phyloP scores from a whole-genome alignment of 306 rosid species.

The Rubus parviflorus region DNA sequence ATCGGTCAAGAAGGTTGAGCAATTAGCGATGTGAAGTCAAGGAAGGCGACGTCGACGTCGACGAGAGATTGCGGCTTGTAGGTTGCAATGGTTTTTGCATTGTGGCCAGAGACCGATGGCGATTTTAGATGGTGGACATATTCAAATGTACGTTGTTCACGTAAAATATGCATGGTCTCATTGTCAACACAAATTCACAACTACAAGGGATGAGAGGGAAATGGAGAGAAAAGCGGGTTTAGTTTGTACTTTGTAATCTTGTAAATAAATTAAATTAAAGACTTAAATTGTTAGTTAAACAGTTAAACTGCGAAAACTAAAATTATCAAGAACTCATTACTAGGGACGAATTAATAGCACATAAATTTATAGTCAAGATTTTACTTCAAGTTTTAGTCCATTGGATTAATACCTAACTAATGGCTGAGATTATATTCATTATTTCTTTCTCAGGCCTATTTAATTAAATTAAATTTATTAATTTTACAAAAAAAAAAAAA shows the following conservation, averaged over 20 bases:
- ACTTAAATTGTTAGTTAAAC: too few relatives aligned
- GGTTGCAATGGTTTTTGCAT: neutral
- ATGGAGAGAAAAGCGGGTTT: neutral
- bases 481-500: too few relatives aligned
- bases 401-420: too few relatives aligned
- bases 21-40: neutral
- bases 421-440: too few relatives aligned
- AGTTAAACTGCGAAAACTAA: too few relatives aligned
- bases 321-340: too few relatives aligned
- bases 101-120: neutral
- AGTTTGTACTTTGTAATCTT: neutral
- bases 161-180: neutral
- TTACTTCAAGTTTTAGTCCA: too few relatives aligned
- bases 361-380: too few relatives aligned
- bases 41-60: neutral
- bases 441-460: too few relatives aligned
- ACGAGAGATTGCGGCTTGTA: neutral
- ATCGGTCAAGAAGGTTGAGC: neutral
- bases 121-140: neutral
- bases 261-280: too few relatives aligned
- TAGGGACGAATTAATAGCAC: too few relatives aligned
- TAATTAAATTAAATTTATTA: too few relatives aligned
- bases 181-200: slow-evolving; percentile 1
- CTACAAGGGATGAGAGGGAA: neutral
- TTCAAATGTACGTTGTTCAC: neutral